Base-by-base conservation (phyloP, 2,329 filamentous ascomycete genomes). In the Periconia macrospinosa region DNA sequence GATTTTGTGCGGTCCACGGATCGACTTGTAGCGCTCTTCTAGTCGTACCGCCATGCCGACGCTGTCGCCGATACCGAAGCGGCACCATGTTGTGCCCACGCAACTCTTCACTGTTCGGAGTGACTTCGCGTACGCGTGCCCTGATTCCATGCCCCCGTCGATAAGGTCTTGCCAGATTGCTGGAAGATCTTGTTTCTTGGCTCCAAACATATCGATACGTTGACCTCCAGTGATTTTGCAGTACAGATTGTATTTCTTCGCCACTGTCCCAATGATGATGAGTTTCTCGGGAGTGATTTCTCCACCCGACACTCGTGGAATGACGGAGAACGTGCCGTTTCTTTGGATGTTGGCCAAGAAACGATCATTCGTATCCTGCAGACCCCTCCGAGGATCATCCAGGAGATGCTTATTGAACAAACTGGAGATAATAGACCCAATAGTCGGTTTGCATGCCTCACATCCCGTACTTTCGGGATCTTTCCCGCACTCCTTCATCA, bases 151-250 rank as follows among this genome's bases (percentile, higher is more conserved):
- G 18, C 92, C 92, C 1, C 88, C 92, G 52, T 90, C 86, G 9
- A 95, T 84, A 2, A 96, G 81, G 61, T 86, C 84, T 42, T 83
- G 83, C 92, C 92, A 96, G 63, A 96, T 96, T 14, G 82, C 81
- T 2, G 90, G 80, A 17, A 96, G 80, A 70, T 96, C 91, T 60
- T 94, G 89, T 76, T 95, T 96, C 75, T 86, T 87, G 0, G 92
- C 92, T 41, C 92, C 92, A 67, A 96, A 96, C 86, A 96, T 85
- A 73, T 96, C 92, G 67, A 96, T 96, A 52, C 92, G 85, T 74
- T 96, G 92, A 1, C 90, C 92, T 51, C 92, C 92, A 0, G 92
- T 96, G 69, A 96, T 95, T 76, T 96, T 96, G 68, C 87, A 91
- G 76, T 96, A 96, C 7, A 96, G 78, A 35, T 83, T 82, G 67